A percentile compares a stretch with the other conserved stretches of the same genome.
phyloP scores from a whole-genome alignment of 2,329 filamentous ascomycete genomes.

The Lecanosticta acicola region DNA sequence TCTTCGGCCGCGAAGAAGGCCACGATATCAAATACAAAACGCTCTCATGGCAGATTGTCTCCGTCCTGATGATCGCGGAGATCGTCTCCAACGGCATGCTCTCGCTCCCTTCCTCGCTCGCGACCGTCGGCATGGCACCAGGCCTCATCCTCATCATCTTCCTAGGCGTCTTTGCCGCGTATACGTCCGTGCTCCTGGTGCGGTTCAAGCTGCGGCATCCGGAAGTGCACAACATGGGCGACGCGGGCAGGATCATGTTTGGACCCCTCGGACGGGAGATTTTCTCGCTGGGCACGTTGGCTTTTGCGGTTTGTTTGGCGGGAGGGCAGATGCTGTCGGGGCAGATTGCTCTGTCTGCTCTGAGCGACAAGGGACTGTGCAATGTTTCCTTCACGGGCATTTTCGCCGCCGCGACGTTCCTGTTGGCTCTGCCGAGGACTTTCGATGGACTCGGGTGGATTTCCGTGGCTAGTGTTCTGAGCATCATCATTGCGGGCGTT shows the following conservation, averaged over 20 bases:
- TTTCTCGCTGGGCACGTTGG: constrained; percentile 41
- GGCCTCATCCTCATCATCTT: constrained; percentile 49
- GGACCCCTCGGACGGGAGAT: constrained; percentile 26
- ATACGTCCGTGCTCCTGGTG: constrained; percentile 47
- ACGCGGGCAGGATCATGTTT: constrained; percentile 33
- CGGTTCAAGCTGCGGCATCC: constrained; percentile 37
- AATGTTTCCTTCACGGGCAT: constrained; percentile 48
- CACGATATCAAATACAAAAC: constrained; percentile 51
- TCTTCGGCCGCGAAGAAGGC: constrained; percentile 38
- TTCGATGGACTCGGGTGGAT: constrained; percentile 47
- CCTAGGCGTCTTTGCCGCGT: constrained; percentile 48
- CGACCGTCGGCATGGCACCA: constrained; percentile 49
- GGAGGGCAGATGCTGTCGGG: constrained; percentile 49
- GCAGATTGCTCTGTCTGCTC: constrained; percentile 44
- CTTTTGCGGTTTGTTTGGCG: constrained; percentile 49
- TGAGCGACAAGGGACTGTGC: constrained; percentile 47
- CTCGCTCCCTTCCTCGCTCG: constrained; percentile 48
- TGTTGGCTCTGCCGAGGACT: constrained; percentile 46
- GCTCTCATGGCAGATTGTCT: constrained; percentile 48
- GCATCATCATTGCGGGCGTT: constrained; percentile 47
- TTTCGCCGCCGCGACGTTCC: constrained; percentile 45
- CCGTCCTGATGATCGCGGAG: constrained; percentile 52
- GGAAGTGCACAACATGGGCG: constrained; percentile 35
- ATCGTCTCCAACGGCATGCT: constrained; percentile 50
- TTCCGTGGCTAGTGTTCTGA: constrained; percentile 39